Evolutionary conservation across 208 protist genomes (phyloP), one percentile per base, ranked within the genome.

Genomic region (Acanthamoeba polyphaga): DNA sequence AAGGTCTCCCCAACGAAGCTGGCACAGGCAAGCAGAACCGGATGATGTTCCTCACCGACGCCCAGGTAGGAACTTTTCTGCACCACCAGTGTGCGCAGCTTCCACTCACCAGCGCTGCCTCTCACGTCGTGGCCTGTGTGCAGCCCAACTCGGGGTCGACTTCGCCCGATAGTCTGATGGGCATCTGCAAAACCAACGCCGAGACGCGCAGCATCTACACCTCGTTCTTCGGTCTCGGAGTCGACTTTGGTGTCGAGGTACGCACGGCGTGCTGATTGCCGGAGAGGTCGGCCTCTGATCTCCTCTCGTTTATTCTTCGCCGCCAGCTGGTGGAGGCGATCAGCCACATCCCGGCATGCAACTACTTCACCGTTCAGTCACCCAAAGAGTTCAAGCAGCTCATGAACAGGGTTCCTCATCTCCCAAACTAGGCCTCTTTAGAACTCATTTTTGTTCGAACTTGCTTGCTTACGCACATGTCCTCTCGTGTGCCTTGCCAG

Each of bases 371-470:
- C 22, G 66, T 74, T 3, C 24, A 38, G 66, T 74, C 66, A 74
- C 32, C 66, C 66, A 74, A 74, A 24, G 66, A 74, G 13, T 74
- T 74, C 66, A 74, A 74, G 66, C 24, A 74, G 66, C 66, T 74
- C 15, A 74, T 74, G 66, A n/a, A 29, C 66, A 22, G 66, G 29
- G 66, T 74, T 38, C 1, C 62, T 29, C n/a, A 27, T 70, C 62
- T 70, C 62, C 62, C 24, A 70, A 17, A 7, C 9, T 38, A 68
- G 27, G 4, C 27, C 22, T 68, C 62, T 38, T 13, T 24, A 60
- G 55, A 60, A 5, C 55, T 1, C 4, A 60, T 15, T 22, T 12
- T 24, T 15, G 55, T 60, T 0, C 55, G 17, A 58, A 19, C 17
- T 19, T 38, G 38, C 38, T 60, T 22, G 19, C 55, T 22, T 3